phyloP scores from a whole-genome alignment of 768 basidiomycete genomes.

The Boletus rubescentipes region DNA sequence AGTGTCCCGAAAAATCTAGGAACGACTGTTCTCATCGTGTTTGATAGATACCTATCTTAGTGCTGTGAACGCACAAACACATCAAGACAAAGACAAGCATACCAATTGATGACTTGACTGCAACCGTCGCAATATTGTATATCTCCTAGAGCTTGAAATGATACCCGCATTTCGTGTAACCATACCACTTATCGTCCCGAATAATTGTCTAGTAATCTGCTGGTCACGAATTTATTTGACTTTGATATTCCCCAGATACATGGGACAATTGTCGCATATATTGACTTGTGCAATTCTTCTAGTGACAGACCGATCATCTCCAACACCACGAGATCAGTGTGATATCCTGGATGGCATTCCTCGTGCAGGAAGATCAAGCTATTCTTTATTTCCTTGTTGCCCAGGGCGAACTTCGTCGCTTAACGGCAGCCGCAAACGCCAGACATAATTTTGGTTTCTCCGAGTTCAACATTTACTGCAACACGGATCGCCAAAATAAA shows the following conservation, averaged over 20 bases:
- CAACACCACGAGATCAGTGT: not conserved
- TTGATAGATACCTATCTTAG: slow-evolving; percentile 63
- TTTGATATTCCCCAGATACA: not conserved
- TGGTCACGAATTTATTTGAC: not conserved
- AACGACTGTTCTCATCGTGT: not conserved
- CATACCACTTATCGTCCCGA: not conserved
- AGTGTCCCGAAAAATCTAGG: slow-evolving; percentile 28
- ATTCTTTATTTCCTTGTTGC: not conserved
- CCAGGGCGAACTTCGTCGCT: not conserved
- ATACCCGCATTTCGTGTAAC: slow-evolving; percentile 11
- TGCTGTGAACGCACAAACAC: slow-evolving; percentile 44
- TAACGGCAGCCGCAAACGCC: not conserved
- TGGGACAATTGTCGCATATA: not conserved
- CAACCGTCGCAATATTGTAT: not conserved
- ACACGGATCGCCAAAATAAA: not conserved
- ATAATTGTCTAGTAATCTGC: not conserved
- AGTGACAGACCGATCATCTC: not conserved
- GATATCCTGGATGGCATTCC: not conserved
- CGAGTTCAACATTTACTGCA: not conserved
- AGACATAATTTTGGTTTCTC: not conserved
- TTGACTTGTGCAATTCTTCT: not conserved
- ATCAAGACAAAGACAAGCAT: not conserved
- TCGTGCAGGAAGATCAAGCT: not conserved
- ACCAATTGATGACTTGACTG: slow-evolving; percentile 1
- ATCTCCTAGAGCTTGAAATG: slow-evolving; percentile 11